Base-by-base conservation (phyloP, 2,329 filamentous ascomycete species). In the Nemania sp. region DNA sequence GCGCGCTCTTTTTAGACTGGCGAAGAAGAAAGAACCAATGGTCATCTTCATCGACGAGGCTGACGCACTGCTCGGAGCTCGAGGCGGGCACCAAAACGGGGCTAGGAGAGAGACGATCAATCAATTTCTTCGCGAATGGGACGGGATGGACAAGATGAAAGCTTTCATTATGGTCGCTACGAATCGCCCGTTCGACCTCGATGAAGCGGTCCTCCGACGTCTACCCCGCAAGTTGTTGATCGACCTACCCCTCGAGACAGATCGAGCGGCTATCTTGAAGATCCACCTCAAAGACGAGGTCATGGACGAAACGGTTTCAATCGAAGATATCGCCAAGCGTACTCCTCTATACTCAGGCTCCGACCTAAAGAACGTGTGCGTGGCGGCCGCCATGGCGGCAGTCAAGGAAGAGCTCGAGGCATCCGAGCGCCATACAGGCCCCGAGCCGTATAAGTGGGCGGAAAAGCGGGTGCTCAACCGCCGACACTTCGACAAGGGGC, bases 101-200 rank as follows among this genome's bases (percentile, higher is more conserved):
- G 90, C 88, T 1, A 93, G 97, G 73, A 89, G 94, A 57, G 95
- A 98, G 78, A 91, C 96, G 62, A 94, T 98, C 79, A 99, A 98
- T 77, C 95, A 99, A 80, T 98, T 98, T 79, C 83, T 99, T 57
- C 92, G 94, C 62, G 95, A 98, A 79, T 98, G 95, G 96, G 96
- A 98, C 74, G 96, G 96, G 11, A 91, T 98, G 84, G 84, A 84
- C 62, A 92, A 92, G 73, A 87, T 90, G 54, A 92, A 92, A 20
- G 93, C 95, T 2, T 98, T 99, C 79, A 95, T 99, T 79, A 98
- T 99, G 94, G 94, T 98, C 0, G 95, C 96, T 29, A 98, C 94
- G 8, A 98, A 99, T 79, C 87, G 95, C 10, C 96, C 96, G 0
- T 98, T 97, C 76, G 96, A 98, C 76, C 88, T 99, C 0, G 96